Evolutionary conservation across 345 rosid species (phyloP).

Genomic region (Acer saccharum): DNA sequence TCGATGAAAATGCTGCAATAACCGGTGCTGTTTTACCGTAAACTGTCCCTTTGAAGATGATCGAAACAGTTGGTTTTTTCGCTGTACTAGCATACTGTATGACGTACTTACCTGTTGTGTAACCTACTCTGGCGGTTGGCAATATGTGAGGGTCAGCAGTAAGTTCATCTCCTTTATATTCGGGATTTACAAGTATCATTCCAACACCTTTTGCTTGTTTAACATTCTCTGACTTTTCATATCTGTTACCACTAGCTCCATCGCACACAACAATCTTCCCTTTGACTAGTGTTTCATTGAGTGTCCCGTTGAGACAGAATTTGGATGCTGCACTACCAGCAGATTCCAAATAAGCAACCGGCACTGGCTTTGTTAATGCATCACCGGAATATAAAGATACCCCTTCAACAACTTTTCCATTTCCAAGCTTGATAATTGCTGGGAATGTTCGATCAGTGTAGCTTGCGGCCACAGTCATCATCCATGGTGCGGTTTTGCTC

Average conservation of each 20-base stretch:
- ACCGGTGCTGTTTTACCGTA: constrained; percentile 63
- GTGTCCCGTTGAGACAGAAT: constrained; percentile 24
- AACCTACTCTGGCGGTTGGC: constrained; percentile 56
- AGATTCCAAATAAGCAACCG: constrained; percentile 48
- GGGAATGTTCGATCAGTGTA: constrained; percentile 68
- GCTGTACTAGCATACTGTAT: constrained; percentile 41
- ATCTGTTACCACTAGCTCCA: constrained; percentile 2
- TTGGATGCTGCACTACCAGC: constrained; percentile 53
- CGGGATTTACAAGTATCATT: constrained; percentile 56
- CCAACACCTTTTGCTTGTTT: constrained; percentile 63
- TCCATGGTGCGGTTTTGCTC: constrained; percentile 61
- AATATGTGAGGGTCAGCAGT: constrained; percentile 42
- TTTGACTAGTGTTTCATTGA: constrained; percentile 32
- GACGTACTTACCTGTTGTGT: constrained; percentile 36
- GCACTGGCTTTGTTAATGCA: constrained; percentile 31
- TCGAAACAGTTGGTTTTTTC: constrained; percentile 47
- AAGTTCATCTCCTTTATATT: constrained; percentile 46
- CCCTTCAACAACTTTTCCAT: constrained; percentile 46
- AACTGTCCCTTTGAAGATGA: constrained; percentile 54
- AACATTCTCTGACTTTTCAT: constrained; percentile 36
- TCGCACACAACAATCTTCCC: constrained; percentile 47
- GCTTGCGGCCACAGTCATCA: constrained; percentile 87
- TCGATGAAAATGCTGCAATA: constrained; percentile 74
- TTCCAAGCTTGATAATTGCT: constrained; percentile 39
- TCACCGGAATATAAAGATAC: constrained; percentile 48